Conservation (phyloP, 371 early-diverging fungal species). For the Apophysomyces sp. region DNA sequence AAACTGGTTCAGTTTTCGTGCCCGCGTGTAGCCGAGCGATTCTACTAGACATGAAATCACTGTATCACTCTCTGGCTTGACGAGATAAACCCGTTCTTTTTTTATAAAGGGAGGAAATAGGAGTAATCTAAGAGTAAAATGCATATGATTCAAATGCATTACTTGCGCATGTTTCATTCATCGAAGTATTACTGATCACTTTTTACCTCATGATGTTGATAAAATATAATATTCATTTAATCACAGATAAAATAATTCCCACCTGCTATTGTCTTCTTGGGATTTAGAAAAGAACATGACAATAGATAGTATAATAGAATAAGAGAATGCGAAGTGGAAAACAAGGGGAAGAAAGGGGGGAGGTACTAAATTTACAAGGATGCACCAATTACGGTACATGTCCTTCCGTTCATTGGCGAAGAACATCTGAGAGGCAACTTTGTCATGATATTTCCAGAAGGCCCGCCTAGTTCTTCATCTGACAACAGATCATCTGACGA, state of each 20-base stretch:
- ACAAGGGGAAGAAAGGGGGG: neutral
- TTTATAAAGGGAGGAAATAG: conserved; percentile 3
- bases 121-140: conserved; percentile 2
- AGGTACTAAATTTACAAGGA: neutral
- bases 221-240: neutral
- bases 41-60: conserved; percentile 1
- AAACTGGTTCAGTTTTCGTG: conserved; percentile 1
- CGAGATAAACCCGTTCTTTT: neutral
- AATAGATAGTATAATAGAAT: neutral
- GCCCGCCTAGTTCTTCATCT: neutral
- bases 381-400: neutral
- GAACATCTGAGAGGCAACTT: neutral
- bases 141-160: conserved; percentile 2
- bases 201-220: neutral
- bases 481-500: neutral
- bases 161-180: neutral
- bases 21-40: conserved; percentile 1
- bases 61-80: neutral
- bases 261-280: neutral
- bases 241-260: neutral
- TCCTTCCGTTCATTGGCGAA: neutral
- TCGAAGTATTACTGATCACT: neutral
- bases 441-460: neutral
- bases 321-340: neutral
- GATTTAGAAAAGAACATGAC: neutral